Evolutionary conservation across 345 rosid genomes (phyloP), one percentile per base, ranked within the genome.

Genomic region (Erysimum cheiranthoides): DNA sequence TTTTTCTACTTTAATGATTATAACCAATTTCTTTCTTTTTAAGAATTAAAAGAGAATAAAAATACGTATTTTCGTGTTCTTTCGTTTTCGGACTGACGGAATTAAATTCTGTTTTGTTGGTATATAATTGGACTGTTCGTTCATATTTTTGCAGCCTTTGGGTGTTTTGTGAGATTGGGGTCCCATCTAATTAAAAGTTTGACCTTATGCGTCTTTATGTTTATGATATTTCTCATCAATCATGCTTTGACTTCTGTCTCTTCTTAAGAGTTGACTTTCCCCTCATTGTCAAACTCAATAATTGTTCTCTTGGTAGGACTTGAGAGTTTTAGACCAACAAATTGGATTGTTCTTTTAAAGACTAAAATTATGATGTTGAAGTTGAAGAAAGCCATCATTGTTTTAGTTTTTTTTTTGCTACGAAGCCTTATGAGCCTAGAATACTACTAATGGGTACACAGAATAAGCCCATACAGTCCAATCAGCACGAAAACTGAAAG

Each of bases 51-150:
- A 10, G 12, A 68, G 30, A 68, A 14, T 13, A 47, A 14, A 13
- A 9, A 31, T 45, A 40, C 30, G 5, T 34, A 14, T 34, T 4
- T 4, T 56, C 39, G 60, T 57, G 66, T 57, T 27, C 59, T 50
- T 60, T 66, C 68, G 43, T 74, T 75, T 75, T 60, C 68, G 16
- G 35, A 58, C 39, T 28, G 65, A 66, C 45, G 6, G 32, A 49
- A 67, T 68, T 61, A 43, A 68, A 77, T 28, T 71, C 27, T 46
- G 60, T 39, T 58, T 71, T 71, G 80, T 47, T 57, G 8, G 60
- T 64, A 60, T 60, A 47, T 70, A n/a, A 61, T 61, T 69, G 74
- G 73, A 51, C 8, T 69, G 17, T 66, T 74, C 78, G 60, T 66
- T 46, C 67, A 68, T 69, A 25, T 56, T 31, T n/a, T 68, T 16